Base-by-base conservation (phyloP, 306 rosid genomes). In the Trifolium dubium region DNA sequence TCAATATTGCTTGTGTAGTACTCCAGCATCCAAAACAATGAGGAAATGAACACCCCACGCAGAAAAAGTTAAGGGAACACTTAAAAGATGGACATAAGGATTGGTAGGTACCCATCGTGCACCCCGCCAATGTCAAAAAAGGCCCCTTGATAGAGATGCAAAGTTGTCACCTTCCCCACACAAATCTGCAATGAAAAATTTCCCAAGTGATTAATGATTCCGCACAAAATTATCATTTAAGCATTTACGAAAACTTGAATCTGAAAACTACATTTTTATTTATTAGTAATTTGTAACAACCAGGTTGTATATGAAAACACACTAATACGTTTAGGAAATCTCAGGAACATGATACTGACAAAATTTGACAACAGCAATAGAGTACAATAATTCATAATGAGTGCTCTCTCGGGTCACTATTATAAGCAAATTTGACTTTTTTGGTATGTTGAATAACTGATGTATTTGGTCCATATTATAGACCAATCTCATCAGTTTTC, bases 71-170 rank as follows among this genome's bases (percentile, higher is more conserved):
- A 53, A 29, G 55, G 49, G 70, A 77, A 58, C 43, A 49, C 41
- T 44, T 62, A 63, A 75, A 61, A 32, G 28, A 54, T 9, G n/a
- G 69, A 62, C 11, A 70, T 2, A 80, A 41, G 50, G 32, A 69
- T 37, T n/a, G 67, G 69, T 46, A 79, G 50, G 76, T 85, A 91
- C 97, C 97, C 98, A 71, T 94, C 98, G 64, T 94, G 79, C 37
- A 91, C 98, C 17, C 98, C 98, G 12, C 98, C 99, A 68, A 94
- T 94, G 88, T 94, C 96, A 77, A 94, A 89, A 86, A 94, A 94
- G 37, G 95, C 99, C 84, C 99, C 99, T 85, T 92, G 99, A 83
- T 94, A 94, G 64, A 94, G 96, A 77, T 89, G 96, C 77, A 92
- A 53, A 50, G 89, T 80, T 60, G 90, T 88, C 83, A 94, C 98